Evolutionary conservation across 169 alveolate genomes (phyloP), one percentile per base, ranked within the genome.

Genomic region (Cryptosporidium tyzzeri): DNA sequence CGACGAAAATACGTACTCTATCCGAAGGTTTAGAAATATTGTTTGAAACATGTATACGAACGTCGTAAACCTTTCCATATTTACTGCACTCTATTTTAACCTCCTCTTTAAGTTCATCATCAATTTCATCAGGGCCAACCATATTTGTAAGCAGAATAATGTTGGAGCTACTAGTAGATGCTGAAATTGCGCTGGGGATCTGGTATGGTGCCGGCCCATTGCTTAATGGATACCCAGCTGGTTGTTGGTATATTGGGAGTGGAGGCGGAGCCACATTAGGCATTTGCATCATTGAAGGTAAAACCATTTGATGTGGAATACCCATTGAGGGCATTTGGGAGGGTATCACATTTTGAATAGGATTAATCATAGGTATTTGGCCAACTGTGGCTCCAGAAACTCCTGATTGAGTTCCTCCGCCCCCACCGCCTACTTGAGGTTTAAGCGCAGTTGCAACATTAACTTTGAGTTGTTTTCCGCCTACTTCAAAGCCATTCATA

Each of bases 401-500:
- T 18, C 53, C 70, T 9, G 89, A 80, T 44, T 45, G 50, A 44
- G 35, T 29, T 18, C 80, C 62, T 8, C 53, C 37, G 10, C 71
- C 71, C 26, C 51, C 41, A 7, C 48, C 26, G 18, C 51, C 41
- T 65, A 10, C 23, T 39, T 59, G 75, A 8, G 89, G 89, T 39
- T 80, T 80, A 12, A 85, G 71, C 18, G 93, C 92, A 14, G 93
- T 86, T 35, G 93, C 93, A 16, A 62, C 91, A 84, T 91, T 91
- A 18, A 91, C 93, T 53, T 91, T 91, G 61, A 91, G 92, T 58
- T 85, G 92, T 61, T 91, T 91, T 62, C 96, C 96, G 7, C 87
- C 92, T 68, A 93, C 94, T 53, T 93, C 94, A 87, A 94, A 93
- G 48, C 94, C 95, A 70, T 94, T 94, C 96, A 94, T 94, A 9